Evolutionary conservation across 768 basidiomycete species (phyloP), one percentile per base, ranked within the genome.

Genomic region (Suillus lakei): DNA sequence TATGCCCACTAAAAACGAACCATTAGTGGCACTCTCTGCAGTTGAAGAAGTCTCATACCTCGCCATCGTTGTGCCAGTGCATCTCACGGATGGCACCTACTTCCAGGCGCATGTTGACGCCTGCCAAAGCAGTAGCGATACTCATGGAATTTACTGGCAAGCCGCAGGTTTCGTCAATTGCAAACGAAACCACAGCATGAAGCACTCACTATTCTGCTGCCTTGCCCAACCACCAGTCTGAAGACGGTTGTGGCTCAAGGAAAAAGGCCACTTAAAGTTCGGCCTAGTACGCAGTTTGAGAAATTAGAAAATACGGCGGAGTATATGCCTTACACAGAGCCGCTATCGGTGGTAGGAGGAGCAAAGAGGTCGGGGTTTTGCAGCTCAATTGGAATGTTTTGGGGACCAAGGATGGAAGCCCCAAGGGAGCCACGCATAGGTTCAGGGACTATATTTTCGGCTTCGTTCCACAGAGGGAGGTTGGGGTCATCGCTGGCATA

Each of bases 201-300:
- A 54, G 2, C 6, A 72, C 81, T 23, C 60, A 85, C 88, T 66
- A 66, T 87, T 90, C 72, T 89, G 84, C 70, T 88, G 82, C 54
- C 88, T 81, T 34, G 88, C 85, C 88, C 88, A 90, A 2, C 89
- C 89, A n/a, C 88, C 89, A 5, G 81, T 79, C 61, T 84, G 82
- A 8, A 90, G 68, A 39, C 86, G 85, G 69, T 82, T 88, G 69
- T 87, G 87, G 66, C 88, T 88, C 26, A 88, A 72, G 56, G 83
- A 78, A 70, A 89, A 87, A 0, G 88, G 84, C 89, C 89, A 90
- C 69, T 89, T 90, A 66, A 81, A 81, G 67, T 88, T 89, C 0
- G 65, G 60, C 1, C 79, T 82, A n/a, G 7, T 39, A 46, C 6
- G 36, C 28, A 10, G 6, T 66, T 10, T 66, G 46, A 23, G 34